Conservation (phyloP, 495 filamentous ascomycete species). For the Penicillium argentinense region DNA sequence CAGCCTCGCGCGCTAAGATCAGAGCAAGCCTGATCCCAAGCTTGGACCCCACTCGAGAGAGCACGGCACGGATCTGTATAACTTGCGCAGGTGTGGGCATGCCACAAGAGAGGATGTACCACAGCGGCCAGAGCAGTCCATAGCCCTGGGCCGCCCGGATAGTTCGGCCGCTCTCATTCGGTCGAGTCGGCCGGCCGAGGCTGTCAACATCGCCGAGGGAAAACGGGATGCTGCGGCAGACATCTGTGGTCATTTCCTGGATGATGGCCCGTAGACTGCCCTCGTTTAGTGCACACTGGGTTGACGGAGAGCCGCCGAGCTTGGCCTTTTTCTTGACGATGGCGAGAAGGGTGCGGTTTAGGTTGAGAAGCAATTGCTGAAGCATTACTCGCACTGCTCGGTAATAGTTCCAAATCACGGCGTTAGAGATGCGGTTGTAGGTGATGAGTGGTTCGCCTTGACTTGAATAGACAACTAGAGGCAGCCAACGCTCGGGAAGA, state of each 20-base stretch:
- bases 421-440: conserved; percentile 30
- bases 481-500: conserved; percentile 40
- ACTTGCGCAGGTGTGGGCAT: conserved; percentile 35
- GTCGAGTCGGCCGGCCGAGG: conserved; percentile 27
- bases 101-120: conserved; percentile 40
- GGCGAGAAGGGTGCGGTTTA: conserved; percentile 23
- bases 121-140: conserved; percentile 44
- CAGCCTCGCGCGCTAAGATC: conserved; percentile 32
- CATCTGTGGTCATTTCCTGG: conserved; percentile 41
- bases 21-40: conserved; percentile 42
- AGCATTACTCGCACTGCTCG: conserved; percentile 40
- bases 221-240: conserved; percentile 44
- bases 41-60: conserved; percentile 31
- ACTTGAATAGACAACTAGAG: conserved; percentile 33
- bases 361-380: conserved; percentile 31
- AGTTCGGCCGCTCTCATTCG: conserved; percentile 10
- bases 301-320: background rate
- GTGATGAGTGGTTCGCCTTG: conserved; percentile 38
- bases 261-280: conserved; percentile 15
- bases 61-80: conserved; percentile 27
- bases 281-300: conserved; percentile 10
- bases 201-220: conserved; percentile 38
- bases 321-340: conserved; percentile 7
- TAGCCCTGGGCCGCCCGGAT: conserved; percentile 37
- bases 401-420: conserved; percentile 42